Evolutionary conservation across 2,329 filamentous ascomycete species (phyloP), one percentile per base, ranked within the genome.

Genomic region (Davidsoniella neocaledoniae): DNA sequence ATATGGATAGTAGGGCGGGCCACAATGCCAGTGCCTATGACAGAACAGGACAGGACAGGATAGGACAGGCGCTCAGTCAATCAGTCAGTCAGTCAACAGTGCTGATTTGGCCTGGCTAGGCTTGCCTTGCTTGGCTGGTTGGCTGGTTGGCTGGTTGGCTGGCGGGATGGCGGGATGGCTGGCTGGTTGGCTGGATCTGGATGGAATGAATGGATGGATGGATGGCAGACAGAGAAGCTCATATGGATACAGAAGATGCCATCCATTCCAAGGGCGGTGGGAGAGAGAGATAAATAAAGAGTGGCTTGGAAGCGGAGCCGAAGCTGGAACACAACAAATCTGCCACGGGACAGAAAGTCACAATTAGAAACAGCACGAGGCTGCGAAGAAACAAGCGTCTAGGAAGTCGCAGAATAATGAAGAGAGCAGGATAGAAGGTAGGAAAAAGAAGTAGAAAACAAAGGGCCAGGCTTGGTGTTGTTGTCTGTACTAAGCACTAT

Each of bases 161-260:
- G 21, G 21, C 21, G 21, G 21, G 21, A 21, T 19, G n/a, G n/a
- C n/a, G n/a, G n/a, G n/a, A n/a, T 6, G 25, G 25, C 25, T 29
- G 26, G 26, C 26, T 29, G 10, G 26, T 5, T 7, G 26, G 26
- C 7, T 33, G 5, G 26, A 21, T 21, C 10, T 33, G 7, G 8
- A 8, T 33, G 8, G 26, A 33, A 9, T 8, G 26, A 10, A 33
- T 33, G 26, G 26, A 33, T 33, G 10, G 26, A 33, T 29, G 9
- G 4, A 29, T 33, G 10, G 8, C 26, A 33, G 26, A 12, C 26
- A 33, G 8, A 23, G 23, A 36, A 25, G 33, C 21, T 50, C 42
- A 46, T 50, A 50, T 50, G 49, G 21, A 50, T 50, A 50, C 40
- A 52, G 44, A 42, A 33, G 26, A 38, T 48, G 50, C 41, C 21